phyloP scores from a whole-genome alignment of 1,284 basidiomycete species.

The Anthracocystis setariae region DNA sequence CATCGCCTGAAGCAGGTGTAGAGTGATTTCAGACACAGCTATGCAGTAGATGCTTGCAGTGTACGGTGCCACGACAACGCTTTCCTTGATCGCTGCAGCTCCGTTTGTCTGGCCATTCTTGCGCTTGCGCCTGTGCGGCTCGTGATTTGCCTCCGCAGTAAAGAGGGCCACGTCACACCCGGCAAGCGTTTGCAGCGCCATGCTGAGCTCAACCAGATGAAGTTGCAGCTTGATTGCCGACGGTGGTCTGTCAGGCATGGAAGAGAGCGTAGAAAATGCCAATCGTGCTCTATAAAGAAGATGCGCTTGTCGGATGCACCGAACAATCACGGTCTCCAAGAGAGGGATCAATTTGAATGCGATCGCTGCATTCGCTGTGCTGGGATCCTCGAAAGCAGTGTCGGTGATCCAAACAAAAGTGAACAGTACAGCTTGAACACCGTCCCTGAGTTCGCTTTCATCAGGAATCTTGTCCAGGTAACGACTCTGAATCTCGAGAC shows the following conservation, averaged over 20 bases:
- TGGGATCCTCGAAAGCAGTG: conserved; percentile 8
- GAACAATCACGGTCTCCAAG: conserved; percentile 22
- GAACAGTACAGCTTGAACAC: conserved; percentile 26
- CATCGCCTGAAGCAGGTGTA: background rate
- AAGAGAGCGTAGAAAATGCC: background rate
- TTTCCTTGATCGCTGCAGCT: conserved; percentile 12
- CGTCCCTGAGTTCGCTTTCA: conserved; percentile 23
- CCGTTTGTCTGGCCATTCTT: background rate
- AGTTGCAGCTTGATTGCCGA: conserved; percentile 1
- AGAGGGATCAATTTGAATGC: conserved; percentile 24
- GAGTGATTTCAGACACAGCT: conserved; percentile 9
- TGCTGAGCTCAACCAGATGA: conserved; percentile 18
- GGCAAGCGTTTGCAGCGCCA: conserved; percentile 14
- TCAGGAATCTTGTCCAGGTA: conserved; percentile 11
- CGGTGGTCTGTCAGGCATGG: background rate
- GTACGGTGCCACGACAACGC: conserved; percentile 9
- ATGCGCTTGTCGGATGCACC: conserved; percentile 5
- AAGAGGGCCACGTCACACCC: conserved; percentile 15
- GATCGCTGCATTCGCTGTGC: conserved; percentile 2
- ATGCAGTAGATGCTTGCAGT: conserved; percentile 6
- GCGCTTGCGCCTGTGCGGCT: too few species aligned
- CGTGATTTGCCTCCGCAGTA: background rate
- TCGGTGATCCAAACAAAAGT: conserved; percentile 37
- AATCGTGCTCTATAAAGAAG: background rate
- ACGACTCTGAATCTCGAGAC: background rate